Evolutionary conservation across 345 rosid genomes (phyloP), one percentile per base, ranked within the genome.

Genomic region (Lumnitzera littorea): DNA sequence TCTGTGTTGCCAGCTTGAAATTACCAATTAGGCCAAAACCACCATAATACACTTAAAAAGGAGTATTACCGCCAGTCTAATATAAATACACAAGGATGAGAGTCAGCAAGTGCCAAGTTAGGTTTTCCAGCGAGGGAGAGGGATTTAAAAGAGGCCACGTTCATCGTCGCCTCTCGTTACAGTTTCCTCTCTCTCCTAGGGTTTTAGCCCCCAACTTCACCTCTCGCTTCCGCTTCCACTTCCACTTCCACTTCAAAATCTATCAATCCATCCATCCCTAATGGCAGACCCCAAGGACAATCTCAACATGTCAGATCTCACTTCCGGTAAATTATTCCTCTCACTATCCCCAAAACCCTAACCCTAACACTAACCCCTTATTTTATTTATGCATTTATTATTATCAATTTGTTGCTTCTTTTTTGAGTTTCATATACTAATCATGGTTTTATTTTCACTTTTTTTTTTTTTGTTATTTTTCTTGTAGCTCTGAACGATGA

Each of bases 241-340:
- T 41, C 46, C 20, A 24, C 59, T 64, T 27, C 58, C 67, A 51
- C 52, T 24, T 46, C 46, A 17, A 16, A 48, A n/a, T 2, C 15
- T 12, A 27, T 36, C 48, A 49, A 48, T 46, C 56, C 49, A 24
- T 61, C 24, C 54, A 57, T n/a, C 36, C 60, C 48, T 64, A 67
- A 87, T 90, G 99, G 82, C 87, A 76, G 75, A 57, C 70, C 84
- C 82, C 62, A 85, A 82, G 55, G 86, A 72, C 51, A 82, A 49
- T 76, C 68, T 94, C 76, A 76, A 52, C 74, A 73, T 90, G 82
- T 23, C 82, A 51, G 99, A 77, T 86, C 96, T 94, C 77, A 60
- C 70, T 54, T 78, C 86, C 6, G 88, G 99, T 94, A 68, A 20
- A 53, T 12, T 0, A 36, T 57, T 13, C 17, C 2, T 60, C 51